These are phyloP conservation scores for Pancytospora philotis DNA, from an alignment of 371 early-diverging fungal genomes.

Conservation along the genomic window DNA sequence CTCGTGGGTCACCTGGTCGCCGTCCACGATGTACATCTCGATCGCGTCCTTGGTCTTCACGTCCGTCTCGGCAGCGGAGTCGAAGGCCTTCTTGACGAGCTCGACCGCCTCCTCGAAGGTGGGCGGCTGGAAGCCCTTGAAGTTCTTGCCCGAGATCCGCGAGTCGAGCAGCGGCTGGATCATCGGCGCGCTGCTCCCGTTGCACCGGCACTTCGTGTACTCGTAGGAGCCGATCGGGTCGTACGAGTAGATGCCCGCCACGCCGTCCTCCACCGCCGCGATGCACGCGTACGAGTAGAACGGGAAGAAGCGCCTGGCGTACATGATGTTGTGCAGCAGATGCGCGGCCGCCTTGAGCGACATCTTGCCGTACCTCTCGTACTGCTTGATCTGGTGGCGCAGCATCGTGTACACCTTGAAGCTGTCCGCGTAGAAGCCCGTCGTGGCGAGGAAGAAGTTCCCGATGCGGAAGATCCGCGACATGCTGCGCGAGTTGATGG, in stretches of 20 bases:
- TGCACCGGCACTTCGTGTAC: constrained; percentile 67
- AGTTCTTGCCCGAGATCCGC: constrained; percentile 64
- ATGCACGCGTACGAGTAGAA: constrained; percentile 81
- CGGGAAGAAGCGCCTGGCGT: constrained; percentile 88
- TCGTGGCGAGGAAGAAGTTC: constrained; percentile 70
- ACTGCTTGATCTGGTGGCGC: constrained; percentile 63
- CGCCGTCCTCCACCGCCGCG: constrained; percentile 78
- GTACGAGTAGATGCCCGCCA: constrained; percentile 69
- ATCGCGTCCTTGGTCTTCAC: constrained; percentile 94
- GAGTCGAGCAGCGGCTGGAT: constrained; percentile 96
- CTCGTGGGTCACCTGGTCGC: constrained; percentile 67
- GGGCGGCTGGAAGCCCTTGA: constrained; percentile 39
- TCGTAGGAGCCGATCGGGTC: constrained; percentile 91
- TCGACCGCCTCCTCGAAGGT: constrained; percentile 64
- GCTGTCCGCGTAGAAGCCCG: constrained; percentile 87
- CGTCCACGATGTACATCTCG: constrained; percentile 76
- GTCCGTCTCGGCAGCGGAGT: constrained; percentile 91
- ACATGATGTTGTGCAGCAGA: constrained; percentile 79
- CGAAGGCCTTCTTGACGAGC: constrained; percentile 86
- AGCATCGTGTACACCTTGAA: constrained; percentile 71
- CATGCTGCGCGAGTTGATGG: constrained; percentile 78
- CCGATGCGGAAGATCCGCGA: constrained; percentile 76
- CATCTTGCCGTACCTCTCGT: constrained; percentile 66
- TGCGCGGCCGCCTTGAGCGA: constrained; percentile 79
- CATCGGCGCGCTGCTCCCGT: constrained; percentile 76